These are phyloP conservation scores for Suillus decipiens DNA, from an alignment of 768 basidiomycete species.

Conservation along the genomic window DNA sequence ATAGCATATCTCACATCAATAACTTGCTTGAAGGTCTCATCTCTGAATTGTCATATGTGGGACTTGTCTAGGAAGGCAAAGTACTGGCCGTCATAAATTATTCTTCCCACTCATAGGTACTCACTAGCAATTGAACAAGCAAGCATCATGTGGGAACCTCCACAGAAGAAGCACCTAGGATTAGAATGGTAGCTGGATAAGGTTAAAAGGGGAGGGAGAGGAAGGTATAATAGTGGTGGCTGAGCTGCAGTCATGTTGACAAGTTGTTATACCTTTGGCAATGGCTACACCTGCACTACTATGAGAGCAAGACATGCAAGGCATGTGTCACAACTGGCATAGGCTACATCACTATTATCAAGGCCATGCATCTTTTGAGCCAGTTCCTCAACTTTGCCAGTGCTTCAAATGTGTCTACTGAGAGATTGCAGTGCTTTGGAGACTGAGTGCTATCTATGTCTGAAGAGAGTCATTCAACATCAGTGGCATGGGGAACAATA, in stretches of 20 bases:
- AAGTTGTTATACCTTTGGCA: neutral
- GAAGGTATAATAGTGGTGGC: rapidly evolving
- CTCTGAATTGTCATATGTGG: too few species aligned
- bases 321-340: rapidly evolving
- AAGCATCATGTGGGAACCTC: neutral
- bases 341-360: neutral
- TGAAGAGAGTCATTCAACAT: too few species aligned
- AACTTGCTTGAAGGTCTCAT: too few species aligned
- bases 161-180: neutral
- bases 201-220: neutral
- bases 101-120: too few species aligned
- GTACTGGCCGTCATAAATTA: too few species aligned
- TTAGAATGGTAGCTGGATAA: neutral
- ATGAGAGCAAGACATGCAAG: neutral
- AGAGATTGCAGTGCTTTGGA: too few species aligned
- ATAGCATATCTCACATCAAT: too few species aligned
- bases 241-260: too few species aligned
- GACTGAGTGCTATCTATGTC: too few species aligned
- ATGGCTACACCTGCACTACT: neutral
- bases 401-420: too few species aligned
- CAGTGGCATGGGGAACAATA: too few species aligned
- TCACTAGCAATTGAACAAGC: neutral
- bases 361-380: neutral
- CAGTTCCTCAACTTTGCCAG: neutral
- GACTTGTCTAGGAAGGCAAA: too few species aligned